Conservation (phyloP, 2,329 filamentous ascomycete genomes). For the Niveomyces coronatus region DNA sequence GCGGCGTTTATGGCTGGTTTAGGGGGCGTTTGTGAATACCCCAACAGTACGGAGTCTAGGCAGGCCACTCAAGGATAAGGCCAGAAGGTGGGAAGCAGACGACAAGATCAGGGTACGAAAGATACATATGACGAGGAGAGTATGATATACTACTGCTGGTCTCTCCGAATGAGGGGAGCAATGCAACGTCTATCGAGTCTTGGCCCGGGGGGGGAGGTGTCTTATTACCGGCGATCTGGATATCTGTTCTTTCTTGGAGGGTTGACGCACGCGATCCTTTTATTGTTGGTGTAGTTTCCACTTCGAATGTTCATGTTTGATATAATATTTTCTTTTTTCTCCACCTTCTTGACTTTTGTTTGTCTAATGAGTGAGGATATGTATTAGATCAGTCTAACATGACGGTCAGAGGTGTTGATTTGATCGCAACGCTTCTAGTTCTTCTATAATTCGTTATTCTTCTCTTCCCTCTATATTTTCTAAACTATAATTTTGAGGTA, state of each 20-base stretch:
- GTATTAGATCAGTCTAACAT: no score
- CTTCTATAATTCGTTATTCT: no score
- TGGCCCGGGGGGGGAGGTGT: no score
- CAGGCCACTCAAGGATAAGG: constrained; percentile 8
- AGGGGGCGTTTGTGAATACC: constrained; percentile 7
- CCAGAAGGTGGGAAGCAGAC: no score
- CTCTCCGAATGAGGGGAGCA: constrained; percentile 6
- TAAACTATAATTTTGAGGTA: no score
- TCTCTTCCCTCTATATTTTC: no score
- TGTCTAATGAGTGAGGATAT: constrained; percentile 8
- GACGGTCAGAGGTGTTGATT: background rate
- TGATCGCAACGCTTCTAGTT: constrained; percentile 2
- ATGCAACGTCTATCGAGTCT: no score
- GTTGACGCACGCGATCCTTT: no score
- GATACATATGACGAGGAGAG: constrained; percentile 4
- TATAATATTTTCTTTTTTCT: no score
- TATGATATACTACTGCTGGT: background rate
- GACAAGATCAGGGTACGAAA: constrained; percentile 6
- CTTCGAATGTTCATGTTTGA: constrained; percentile 6
- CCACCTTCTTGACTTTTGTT: no score
- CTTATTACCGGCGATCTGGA: constrained; percentile 9
- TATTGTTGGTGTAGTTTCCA: constrained; percentile 1
- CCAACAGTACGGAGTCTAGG: constrained; percentile 6
- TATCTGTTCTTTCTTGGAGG: constrained; percentile 3
- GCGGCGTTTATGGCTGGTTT: constrained; percentile 10